A percentile compares a stretch with the other conserved stretches of the same genome.
Evolutionary conservation across 1,284 basidiomycete genomes (phyloP).

Genomic region (Apiotrichum sp.): DNA sequence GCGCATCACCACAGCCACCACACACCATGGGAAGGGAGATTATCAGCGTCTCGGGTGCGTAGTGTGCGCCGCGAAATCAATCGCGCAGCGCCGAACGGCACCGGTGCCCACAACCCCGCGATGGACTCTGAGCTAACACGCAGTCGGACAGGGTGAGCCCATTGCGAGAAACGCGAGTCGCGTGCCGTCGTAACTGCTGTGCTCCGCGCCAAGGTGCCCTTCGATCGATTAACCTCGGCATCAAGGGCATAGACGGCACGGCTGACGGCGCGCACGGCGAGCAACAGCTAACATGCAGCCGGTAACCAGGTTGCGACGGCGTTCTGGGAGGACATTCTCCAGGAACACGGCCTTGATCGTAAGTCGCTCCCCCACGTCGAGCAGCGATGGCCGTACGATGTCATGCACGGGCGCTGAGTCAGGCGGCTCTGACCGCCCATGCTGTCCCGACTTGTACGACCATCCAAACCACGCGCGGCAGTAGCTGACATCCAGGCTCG

Average conservation of each 20-base stretch:
- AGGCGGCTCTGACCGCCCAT: too few species aligned
- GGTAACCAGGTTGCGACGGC: constrained; percentile 43
- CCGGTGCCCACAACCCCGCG: too few species aligned
- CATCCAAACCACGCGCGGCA: background rate
- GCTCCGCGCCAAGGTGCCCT: too few species aligned
- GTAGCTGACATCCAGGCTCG: constrained; percentile 16
- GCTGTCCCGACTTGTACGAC: too few species aligned
- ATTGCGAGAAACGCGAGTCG: too few species aligned
- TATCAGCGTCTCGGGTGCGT: constrained; percentile 37
- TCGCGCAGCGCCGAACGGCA: too few species aligned
- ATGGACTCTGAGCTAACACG: background rate
- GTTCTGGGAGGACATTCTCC: constrained; percentile 45
- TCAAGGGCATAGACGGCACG: too few species aligned
- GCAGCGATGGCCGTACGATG: too few species aligned
- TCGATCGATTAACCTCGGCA: too few species aligned
- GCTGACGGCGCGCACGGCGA: background rate
- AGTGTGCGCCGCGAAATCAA: background rate
- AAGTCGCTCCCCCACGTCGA: constrained; percentile 8
- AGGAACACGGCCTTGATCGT: constrained; percentile 42
- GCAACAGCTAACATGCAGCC: constrained; percentile 17
- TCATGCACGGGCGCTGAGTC: too few species aligned
- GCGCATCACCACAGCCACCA: background rate
- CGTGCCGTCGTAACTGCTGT: too few species aligned
- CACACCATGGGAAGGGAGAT: constrained; percentile 38
- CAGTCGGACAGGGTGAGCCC: constrained; percentile 25